phyloP scores from a whole-genome alignment of 441 rosid genomes.

The Populus hybrid region DNA sequence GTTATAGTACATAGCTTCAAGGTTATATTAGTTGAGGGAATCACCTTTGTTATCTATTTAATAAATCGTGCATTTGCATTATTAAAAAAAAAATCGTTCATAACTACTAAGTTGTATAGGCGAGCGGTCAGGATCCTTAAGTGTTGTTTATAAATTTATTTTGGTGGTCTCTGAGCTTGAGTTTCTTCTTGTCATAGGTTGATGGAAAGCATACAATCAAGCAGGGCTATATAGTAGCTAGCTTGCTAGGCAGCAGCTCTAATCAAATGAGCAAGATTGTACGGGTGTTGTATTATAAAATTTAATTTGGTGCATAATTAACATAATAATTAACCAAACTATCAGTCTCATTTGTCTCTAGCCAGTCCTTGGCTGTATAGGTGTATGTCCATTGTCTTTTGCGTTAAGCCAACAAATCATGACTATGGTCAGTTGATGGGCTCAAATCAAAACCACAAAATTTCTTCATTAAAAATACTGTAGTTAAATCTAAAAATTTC shows the following conservation, averaged over 20 bases:
- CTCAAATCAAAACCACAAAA: slow-evolving; percentile 16
- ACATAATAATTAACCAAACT: slow-evolving; percentile 17
- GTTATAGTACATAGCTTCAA: too few relatives aligned
- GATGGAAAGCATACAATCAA: not conserved
- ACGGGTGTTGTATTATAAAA: too few relatives aligned
- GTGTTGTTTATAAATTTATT: not conserved
- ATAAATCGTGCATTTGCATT: not conserved
- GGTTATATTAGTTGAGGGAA: too few relatives aligned
- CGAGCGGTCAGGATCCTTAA: not conserved
- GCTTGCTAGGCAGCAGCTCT: not conserved
- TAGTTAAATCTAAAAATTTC: not conserved
- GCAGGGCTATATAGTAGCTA: not conserved
- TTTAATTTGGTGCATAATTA: not conserved
- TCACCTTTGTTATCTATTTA: too few relatives aligned
- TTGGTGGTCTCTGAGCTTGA: not conserved
- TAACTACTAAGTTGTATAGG: not conserved
- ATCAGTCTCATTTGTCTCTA: slow-evolving; percentile 35
- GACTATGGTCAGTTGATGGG: slow-evolving; percentile 33
- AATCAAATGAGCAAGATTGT: not conserved
- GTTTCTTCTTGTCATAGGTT: not conserved
- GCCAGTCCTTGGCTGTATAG: slow-evolving; percentile 42
- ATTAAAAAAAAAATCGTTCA: not conserved
- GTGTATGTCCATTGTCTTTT: slow-evolving; percentile 47
- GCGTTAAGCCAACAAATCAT: slow-evolving; percentile 38
- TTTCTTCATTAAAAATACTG: not conserved